Percentiles rank a stretch among this genome's conserved stretches.
phyloP scores from a whole-genome alignment of 371 early-diverging fungal species.

The Syncephalastrum racemosum region DNA sequence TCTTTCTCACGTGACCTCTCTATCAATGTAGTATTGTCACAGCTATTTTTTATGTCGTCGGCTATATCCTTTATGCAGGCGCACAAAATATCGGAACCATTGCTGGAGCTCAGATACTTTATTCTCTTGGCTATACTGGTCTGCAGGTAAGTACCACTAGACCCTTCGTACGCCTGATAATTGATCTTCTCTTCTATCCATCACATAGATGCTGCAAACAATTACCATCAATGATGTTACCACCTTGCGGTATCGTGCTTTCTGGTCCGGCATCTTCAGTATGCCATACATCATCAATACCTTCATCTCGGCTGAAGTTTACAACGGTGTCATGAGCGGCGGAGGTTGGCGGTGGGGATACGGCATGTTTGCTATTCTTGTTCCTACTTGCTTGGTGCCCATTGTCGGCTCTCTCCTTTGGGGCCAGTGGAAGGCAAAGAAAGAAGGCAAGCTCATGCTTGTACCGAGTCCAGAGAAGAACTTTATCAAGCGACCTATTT shows the following conservation, averaged over 20 bases:
- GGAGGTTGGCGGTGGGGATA: slow-evolving; percentile 24
- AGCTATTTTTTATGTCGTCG: slow-evolving; percentile 11
- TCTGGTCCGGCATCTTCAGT: slow-evolving; percentile 15
- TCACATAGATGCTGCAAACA: no score
- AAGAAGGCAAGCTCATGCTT: slow-evolving; percentile 5
- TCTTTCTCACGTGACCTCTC: background rate
- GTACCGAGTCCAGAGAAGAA: slow-evolving; percentile 10
- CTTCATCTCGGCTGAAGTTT: slow-evolving; percentile 11
- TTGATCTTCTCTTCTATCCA: no score
- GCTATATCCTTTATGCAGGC: slow-evolving; percentile 20
- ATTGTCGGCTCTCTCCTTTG: slow-evolving; percentile 14
- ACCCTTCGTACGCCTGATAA: background rate
- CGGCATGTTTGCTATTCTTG: slow-evolving; percentile 24
- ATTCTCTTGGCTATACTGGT: slow-evolving; percentile 21
- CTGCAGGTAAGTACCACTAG: slow-evolving; percentile 11
- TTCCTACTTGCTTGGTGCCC: slow-evolving; percentile 20
- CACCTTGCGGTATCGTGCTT: slow-evolving; percentile 20
- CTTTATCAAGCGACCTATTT: slow-evolving; percentile 16
- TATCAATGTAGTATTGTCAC: slow-evolving; percentile 11
- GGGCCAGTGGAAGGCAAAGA: slow-evolving; percentile 20
- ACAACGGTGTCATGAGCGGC: slow-evolving; percentile 9
- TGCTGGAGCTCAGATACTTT: slow-evolving; percentile 17
- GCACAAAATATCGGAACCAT: slow-evolving; percentile 11
- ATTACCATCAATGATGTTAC: slow-evolving; percentile 9
- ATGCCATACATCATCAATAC: slow-evolving; percentile 19